These are phyloP conservation scores for Podaxis sp. DNA, from an alignment of 768 basidiomycete species.

Conservation along the genomic window DNA sequence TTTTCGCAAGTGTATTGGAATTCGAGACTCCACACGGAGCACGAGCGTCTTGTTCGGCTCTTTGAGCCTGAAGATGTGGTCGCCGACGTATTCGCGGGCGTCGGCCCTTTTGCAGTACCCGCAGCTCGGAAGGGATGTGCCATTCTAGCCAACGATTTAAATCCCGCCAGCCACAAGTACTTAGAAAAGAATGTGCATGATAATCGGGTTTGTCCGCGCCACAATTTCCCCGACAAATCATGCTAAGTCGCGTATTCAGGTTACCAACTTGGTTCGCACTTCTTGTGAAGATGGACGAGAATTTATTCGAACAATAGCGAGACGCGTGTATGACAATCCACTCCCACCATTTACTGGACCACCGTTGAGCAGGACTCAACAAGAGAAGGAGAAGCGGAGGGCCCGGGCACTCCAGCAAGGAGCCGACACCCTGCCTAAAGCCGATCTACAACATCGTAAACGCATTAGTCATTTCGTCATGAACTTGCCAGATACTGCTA, in stretches of 20 bases:
- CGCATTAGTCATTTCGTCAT: conserved; percentile 89
- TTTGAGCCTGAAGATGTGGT: conserved; percentile 79
- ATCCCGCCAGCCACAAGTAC: conserved; percentile 84
- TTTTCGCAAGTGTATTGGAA: conserved; percentile 99
- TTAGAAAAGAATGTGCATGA: conserved; percentile 65
- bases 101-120: conserved; percentile 94
- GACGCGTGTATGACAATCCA: conserved; percentile 57
- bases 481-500: conserved; percentile 94
- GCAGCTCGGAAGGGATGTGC: conserved; percentile 89
- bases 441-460: conserved; percentile 30
- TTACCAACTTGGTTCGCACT: conserved; percentile 63
- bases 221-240: conserved; percentile 1
- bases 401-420: conserved; percentile 13
- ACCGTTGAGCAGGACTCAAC: conserved; percentile 44
- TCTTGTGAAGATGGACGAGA: conserved; percentile 83
- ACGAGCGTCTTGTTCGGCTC: conserved; percentile 74
- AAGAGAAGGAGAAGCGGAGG: conserved; percentile 37
- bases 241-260: conserved; percentile 40
- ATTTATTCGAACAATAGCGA: conserved; percentile 69
- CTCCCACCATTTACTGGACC: conserved; percentile 59
- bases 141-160: conserved; percentile 91
- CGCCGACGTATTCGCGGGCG: conserved; percentile 95
- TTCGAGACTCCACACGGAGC: conserved; percentile 89
- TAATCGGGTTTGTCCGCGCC: conserved; percentile 64
- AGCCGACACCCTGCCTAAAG: conserved; percentile 23